phyloP scores from a whole-genome alignment of 441 rosid species.

The Viola pubescens region DNA sequence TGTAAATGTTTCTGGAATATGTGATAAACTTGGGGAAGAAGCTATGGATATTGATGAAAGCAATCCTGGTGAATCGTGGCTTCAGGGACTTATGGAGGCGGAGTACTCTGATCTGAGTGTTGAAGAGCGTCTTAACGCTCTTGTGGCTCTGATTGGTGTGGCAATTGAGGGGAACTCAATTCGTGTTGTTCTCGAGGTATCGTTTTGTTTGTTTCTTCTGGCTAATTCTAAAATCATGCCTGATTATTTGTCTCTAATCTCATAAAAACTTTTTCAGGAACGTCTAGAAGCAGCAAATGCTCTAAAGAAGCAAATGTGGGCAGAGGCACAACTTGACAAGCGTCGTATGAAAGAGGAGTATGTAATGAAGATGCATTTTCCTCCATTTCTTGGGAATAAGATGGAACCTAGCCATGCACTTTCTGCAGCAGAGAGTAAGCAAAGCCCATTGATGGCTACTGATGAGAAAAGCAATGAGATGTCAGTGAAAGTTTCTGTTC shows the following conservation, averaged over 20 bases:
- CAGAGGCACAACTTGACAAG: slow-evolving; percentile 84
- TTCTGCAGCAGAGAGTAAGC: slow-evolving; percentile 35
- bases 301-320: slow-evolving; percentile 86
- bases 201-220: slow-evolving; percentile 2
- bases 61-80: slow-evolving; percentile 70
- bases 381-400: slow-evolving; percentile 41
- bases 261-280: slow-evolving; percentile 43
- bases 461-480: slow-evolving; percentile 27
- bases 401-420: slow-evolving; percentile 31
- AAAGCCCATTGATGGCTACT: slow-evolving; percentile 34
- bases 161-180: slow-evolving; percentile 74
- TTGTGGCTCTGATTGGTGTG: slow-evolving; percentile 60
- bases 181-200: slow-evolving; percentile 64
- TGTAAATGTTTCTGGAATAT: slow-evolving; percentile 21
- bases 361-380: slow-evolving; percentile 34
- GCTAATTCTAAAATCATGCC: slow-evolving; percentile 6
- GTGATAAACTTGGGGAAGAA: slow-evolving; percentile 27
- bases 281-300: slow-evolving; percentile 83
- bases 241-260: slow-evolving; percentile 14
- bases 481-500: slow-evolving; percentile 20
- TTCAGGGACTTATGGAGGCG: slow-evolving; percentile 74
- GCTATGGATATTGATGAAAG: slow-evolving; percentile 52
- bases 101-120: slow-evolving; percentile 67
- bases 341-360: slow-evolving; percentile 71
- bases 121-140: slow-evolving; percentile 77